Conservation (phyloP, 768 basidiomycete species). For the Sporobolomyces phaffii region DNA sequence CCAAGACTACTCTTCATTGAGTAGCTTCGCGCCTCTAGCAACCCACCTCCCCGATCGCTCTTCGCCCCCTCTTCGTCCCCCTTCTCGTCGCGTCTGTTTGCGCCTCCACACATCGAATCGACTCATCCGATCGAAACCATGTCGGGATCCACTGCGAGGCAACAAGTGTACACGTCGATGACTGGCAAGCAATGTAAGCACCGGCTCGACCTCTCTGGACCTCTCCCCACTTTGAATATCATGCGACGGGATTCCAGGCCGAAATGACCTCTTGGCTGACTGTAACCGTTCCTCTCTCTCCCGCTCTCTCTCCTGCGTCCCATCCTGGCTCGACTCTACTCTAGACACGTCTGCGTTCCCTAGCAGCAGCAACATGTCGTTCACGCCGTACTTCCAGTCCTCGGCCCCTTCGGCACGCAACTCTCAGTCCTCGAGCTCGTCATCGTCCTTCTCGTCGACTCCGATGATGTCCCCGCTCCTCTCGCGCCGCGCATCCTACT, state of each 20-base stretch:
- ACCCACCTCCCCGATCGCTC: not conserved
- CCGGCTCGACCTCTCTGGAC: not conserved
- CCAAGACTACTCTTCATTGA: not conserved
- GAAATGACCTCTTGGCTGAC: not conserved
- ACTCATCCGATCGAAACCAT: not conserved
- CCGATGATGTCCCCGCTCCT: not conserved
- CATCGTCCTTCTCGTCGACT: not conserved
- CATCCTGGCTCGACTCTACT: not conserved
- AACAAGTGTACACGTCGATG: slow-evolving; percentile 1
- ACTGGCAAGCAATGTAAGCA: slow-evolving; percentile 7
- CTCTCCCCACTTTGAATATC: not conserved
- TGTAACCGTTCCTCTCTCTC: not conserved
- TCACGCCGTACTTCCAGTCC: not conserved
- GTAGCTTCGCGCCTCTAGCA: not conserved
- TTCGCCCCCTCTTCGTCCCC: not conserved
- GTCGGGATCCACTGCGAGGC: too few relatives aligned
- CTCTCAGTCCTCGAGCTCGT: slow-evolving; percentile 3
- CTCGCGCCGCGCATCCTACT: not conserved
- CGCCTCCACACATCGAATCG: not conserved
- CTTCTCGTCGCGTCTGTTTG: not conserved
- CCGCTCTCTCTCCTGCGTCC: not conserved
- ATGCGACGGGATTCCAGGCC: not conserved
- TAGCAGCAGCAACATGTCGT: not conserved
- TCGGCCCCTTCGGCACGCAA: not conserved
- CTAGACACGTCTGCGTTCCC: slow-evolving; percentile 7